These are phyloP conservation scores for Amyloporia xantha DNA, from an alignment of 768 basidiomycete species.

Conservation along the genomic window DNA sequence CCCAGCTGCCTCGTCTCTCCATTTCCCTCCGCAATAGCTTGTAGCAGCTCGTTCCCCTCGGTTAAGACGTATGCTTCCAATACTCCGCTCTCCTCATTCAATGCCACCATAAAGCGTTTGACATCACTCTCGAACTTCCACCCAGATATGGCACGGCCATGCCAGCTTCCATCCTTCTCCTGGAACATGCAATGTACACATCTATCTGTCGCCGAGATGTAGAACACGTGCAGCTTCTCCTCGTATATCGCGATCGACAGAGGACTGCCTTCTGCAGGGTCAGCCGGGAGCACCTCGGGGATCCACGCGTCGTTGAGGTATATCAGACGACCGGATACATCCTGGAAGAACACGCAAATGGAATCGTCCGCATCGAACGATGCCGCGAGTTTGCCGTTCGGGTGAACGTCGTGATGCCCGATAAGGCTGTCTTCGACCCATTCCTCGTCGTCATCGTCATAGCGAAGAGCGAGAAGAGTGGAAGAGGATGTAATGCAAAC, in stretches of 20 bases:
- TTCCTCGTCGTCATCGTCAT: constrained; percentile 2
- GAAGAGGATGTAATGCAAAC: background rate
- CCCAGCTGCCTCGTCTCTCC: background rate
- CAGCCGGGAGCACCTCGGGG: background rate
- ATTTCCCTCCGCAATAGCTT: background rate
- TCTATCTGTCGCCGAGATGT: background rate
- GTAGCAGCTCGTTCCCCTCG: background rate
- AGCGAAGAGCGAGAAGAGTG: background rate
- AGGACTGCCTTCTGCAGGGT: background rate
- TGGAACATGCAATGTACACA: background rate
- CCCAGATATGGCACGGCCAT: background rate
- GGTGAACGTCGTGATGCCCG: background rate
- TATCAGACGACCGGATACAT: background rate
- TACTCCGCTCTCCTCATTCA: background rate
- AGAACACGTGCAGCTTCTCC: constrained; percentile 1
- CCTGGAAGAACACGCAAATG: background rate
- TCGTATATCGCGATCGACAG: background rate
- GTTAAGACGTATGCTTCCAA: background rate
- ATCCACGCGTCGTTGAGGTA: background rate
- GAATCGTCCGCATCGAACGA: background rate
- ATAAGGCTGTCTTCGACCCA: background rate
- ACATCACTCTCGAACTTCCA: background rate
- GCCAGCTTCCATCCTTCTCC: background rate
- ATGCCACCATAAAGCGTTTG: background rate
- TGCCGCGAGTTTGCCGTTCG: background rate